Conservation (phyloP, 2,329 filamentous ascomycete species). For the Cercospora brassicicola region DNA sequence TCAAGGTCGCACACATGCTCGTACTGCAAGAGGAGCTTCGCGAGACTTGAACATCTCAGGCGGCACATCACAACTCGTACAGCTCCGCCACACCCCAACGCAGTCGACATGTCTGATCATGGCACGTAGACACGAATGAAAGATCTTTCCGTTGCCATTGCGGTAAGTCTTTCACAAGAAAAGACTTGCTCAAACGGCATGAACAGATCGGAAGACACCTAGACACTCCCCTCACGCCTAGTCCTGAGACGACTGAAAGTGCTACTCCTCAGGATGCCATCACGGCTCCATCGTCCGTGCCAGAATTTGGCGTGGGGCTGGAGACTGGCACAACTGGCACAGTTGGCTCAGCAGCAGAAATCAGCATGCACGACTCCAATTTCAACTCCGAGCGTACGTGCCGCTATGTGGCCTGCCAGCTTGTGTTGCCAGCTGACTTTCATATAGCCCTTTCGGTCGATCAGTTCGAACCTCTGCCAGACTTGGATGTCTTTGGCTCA, state of each 20-base stretch:
- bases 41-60: constrained; percentile 10
- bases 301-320: background rate
- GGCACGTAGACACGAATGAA: constrained; percentile 20
- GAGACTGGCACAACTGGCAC: background rate
- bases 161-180: constrained; percentile 16
- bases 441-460: background rate
- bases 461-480: background rate
- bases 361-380: background rate
- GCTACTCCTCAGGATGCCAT: background rate
- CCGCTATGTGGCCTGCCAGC: background rate
- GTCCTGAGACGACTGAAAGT: background rate
- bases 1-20: background rate
- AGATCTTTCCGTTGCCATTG: constrained; percentile 19
- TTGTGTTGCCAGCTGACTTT: background rate
- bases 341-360: background rate
- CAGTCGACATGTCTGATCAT: background rate
- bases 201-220: constrained; percentile 9
- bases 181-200: constrained; percentile 19
- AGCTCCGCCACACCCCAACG: background rate
- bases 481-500: background rate
- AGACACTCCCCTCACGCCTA: background rate
- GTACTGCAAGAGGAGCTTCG: constrained; percentile 3
- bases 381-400: background rate
- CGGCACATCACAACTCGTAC: constrained; percentile 14
- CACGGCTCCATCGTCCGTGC: background rate